Evolutionary conservation across 1,284 basidiomycete genomes (phyloP).

Genomic region (Blastosporella zonata): DNA sequence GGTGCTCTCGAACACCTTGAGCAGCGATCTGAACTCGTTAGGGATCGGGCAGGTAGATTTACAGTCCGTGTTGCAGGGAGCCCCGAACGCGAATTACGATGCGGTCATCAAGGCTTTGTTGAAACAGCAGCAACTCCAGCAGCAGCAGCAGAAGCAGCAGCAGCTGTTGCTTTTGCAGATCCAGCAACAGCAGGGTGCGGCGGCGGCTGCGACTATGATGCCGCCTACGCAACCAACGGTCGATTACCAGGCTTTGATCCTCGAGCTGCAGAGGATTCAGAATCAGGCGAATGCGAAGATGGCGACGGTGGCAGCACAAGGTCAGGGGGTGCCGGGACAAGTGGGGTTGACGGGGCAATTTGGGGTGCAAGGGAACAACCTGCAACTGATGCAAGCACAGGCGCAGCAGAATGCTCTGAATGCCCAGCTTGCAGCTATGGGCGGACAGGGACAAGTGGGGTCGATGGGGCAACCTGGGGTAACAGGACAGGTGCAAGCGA

Average conservation of each 20-base stretch:
- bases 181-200: constrained; percentile 7
- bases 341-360: background rate
- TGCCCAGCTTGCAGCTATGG: background rate
- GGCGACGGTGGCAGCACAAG: background rate
- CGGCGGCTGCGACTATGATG: background rate
- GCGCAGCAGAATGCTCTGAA: background rate
- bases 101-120: constrained; percentile 20
- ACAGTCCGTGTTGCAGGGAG: constrained; percentile 8
- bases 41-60: background rate
- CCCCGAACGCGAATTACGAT: constrained; percentile 10
- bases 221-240: constrained; percentile 4
- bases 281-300: constrained; percentile 19
- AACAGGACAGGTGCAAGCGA: constrained; percentile 3
- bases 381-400: no score
- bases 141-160: constrained; percentile 13
- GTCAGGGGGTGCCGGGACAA: constrained; percentile 1
- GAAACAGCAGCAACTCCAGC: constrained; percentile 26
- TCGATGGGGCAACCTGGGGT: background rate
- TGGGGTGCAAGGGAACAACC: no score
- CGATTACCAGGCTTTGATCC: constrained; percentile 23
- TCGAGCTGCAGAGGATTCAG: constrained; percentile 29
- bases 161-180: constrained; percentile 12
- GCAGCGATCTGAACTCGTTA: background rate
- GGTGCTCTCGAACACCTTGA: background rate
- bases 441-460: background rate